A percentile compares a stretch with the other conserved stretches of the same genome.
These are phyloP conservation scores for Colletotrichum theobromicola DNA, from an alignment of 2,329 filamentous ascomycete genomes.

Conservation along the genomic window DNA sequence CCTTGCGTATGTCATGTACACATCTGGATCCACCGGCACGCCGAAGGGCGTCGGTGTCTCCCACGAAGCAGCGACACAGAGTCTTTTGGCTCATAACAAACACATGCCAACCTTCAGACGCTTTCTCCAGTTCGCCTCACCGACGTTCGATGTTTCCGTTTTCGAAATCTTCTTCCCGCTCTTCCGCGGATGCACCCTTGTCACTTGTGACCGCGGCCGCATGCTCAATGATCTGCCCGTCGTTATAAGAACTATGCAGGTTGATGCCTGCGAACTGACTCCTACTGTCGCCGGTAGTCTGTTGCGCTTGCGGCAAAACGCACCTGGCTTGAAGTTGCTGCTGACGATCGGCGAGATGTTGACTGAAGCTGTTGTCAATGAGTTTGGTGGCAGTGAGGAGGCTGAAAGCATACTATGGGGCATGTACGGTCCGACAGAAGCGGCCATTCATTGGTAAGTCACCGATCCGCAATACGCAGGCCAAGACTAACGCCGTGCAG, in stretches of 20 bases:
- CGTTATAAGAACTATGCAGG: constrained; percentile 66
- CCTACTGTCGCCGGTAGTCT: constrained; percentile 85
- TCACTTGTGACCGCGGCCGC: constrained; percentile 70
- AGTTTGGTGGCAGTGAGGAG: constrained; percentile 70
- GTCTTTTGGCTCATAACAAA: constrained; percentile 78
- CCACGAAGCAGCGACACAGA: constrained; percentile 81
- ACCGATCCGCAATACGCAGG: not conserved
- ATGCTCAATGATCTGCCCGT: constrained; percentile 79
- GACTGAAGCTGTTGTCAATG: constrained; percentile 74
- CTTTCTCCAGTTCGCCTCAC: constrained; percentile 90
- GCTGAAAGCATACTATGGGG: constrained; percentile 76
- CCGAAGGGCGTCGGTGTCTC: constrained; percentile 89
- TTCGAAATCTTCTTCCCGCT: constrained; percentile 95
- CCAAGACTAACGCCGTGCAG: not conserved
- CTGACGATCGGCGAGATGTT: constrained; percentile 95
- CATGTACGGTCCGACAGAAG: constrained; percentile 95
- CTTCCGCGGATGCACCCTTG: constrained; percentile 74
- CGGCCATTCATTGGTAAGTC: constrained; percentile 78
- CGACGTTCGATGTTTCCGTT: constrained; percentile 92
- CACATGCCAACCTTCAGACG: constrained; percentile 78
- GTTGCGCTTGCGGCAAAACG: constrained; percentile 68
- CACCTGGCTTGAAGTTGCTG: constrained; percentile 72
- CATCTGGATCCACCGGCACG: constrained; percentile 85
- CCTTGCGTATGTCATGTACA: constrained; percentile 91
- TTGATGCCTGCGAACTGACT: constrained; percentile 89